Evolutionary conservation across 768 basidiomycete species (phyloP).

Genomic region (Kondoa malvinella): DNA sequence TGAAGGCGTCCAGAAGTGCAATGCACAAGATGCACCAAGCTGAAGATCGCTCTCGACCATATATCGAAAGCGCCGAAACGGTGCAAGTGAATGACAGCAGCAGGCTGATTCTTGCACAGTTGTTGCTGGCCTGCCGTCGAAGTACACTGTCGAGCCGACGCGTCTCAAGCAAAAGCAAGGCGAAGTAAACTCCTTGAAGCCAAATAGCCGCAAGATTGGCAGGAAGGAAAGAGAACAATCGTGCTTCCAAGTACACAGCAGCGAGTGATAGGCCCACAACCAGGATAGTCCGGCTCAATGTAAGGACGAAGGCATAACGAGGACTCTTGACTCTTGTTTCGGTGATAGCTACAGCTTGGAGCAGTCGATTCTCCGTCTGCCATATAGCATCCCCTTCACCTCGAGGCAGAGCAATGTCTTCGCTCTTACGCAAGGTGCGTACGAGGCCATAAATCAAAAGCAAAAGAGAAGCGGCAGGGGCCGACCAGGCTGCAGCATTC

Average conservation of each 20-base stretch:
- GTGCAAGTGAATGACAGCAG: neutral
- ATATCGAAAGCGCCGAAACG: neutral
- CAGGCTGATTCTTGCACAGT: neutral
- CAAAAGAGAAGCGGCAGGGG: neutral
- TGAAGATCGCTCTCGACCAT: neutral
- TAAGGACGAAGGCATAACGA: neutral
- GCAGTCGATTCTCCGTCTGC: neutral
- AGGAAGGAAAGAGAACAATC: neutral
- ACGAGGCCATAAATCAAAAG: neutral
- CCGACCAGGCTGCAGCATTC: neutral
- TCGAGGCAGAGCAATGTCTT: neutral
- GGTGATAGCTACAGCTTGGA: neutral
- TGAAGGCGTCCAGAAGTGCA: neutral
- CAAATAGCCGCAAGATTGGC: neutral
- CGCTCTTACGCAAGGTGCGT: no score
- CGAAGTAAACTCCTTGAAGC: neutral
- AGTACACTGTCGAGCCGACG: neutral
- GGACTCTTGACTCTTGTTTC: neutral
- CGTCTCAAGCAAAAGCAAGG: neutral
- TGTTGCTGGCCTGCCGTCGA: neutral
- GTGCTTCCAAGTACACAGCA: neutral
- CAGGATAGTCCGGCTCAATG: neutral
- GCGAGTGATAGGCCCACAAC: neutral
- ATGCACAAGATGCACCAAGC: neutral
- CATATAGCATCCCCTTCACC: neutral